Percentiles rank a stretch among this genome's conserved stretches.
These are phyloP conservation scores for Mortierella antarctica DNA, from an alignment of 192 early-diverging fungal genomes.

Conservation along the genomic window DNA sequence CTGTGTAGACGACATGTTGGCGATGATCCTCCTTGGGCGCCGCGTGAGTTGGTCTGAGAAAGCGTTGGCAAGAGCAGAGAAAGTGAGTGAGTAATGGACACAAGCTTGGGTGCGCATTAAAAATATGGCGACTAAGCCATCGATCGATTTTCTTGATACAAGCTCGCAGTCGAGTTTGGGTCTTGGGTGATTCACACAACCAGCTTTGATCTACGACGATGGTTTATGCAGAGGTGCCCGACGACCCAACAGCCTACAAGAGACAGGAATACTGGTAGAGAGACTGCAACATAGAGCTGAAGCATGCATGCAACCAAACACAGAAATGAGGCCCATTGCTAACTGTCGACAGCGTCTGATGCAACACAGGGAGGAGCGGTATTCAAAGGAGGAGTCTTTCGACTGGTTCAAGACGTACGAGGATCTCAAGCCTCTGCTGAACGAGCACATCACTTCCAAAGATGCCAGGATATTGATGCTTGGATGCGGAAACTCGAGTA, in stretches of 20 bases:
- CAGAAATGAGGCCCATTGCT: neutral
- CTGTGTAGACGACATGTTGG: constrained; percentile 44
- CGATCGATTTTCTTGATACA: neutral
- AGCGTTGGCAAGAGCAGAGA: neutral
- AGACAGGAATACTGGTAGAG: constrained; percentile 84
- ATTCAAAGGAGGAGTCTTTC: constrained; percentile 65
- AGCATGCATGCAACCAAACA: neutral
- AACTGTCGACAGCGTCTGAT: neutral
- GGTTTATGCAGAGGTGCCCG: constrained; percentile 63
- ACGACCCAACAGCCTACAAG: constrained; percentile 77
- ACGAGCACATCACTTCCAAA: constrained; percentile 61
- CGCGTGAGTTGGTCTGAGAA: neutral
- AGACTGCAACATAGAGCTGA: constrained; percentile 62
- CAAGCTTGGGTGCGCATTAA: neutral
- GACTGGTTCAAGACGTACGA: constrained; percentile 93
- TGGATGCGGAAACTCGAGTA: constrained; percentile 88
- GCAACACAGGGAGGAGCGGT: constrained; percentile 47
- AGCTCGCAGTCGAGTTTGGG: neutral
- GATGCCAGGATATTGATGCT: constrained; percentile 80
- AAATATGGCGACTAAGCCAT: neutral
- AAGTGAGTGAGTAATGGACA: neutral
- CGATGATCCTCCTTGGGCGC: too few species aligned
- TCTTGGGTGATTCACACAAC: neutral
- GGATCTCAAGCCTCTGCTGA: constrained; percentile 73
- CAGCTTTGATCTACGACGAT: constrained; percentile 14